Conservation (phyloP, 2,329 filamentous ascomycete genomes). For the Neonectria faginata region DNA sequence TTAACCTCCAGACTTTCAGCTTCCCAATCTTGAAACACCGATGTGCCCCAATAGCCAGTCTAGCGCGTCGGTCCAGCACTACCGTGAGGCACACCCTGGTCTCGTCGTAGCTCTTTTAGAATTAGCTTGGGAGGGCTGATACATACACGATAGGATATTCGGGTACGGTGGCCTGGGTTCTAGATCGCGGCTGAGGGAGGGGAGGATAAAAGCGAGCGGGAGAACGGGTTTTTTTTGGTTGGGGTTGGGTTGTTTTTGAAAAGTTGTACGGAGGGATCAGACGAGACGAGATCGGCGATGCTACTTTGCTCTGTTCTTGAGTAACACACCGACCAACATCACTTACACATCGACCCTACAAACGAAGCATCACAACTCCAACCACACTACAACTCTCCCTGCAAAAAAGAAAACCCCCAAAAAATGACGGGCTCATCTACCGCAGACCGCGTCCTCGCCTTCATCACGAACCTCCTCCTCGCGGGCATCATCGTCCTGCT, state of each 20-base stretch:
- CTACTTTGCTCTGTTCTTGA: background rate
- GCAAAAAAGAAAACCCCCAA: background rate
- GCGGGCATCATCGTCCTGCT: conserved; percentile 27
- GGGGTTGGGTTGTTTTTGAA: background rate
- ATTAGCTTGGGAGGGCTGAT: background rate
- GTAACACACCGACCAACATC: background rate
- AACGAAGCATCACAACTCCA: background rate
- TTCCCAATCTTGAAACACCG: background rate
- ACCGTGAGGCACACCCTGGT: conserved; percentile 9
- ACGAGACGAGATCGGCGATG: background rate
- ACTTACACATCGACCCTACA: background rate
- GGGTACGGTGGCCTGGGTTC: background rate
- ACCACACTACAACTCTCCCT: background rate
- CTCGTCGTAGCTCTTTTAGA: background rate
- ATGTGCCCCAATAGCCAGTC: background rate
- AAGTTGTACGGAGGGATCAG: background rate
- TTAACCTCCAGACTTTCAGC: background rate
- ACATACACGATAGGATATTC: background rate
- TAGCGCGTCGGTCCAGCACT: conserved; percentile 3
- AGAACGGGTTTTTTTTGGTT: background rate
- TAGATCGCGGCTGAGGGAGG: background rate
- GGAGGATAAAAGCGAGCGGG: background rate
- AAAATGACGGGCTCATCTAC: conserved; percentile 3
- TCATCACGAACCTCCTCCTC: conserved; percentile 23
- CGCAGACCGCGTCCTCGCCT: conserved; percentile 13